Evolutionary conservation across 768 basidiomycete genomes (phyloP).

Genomic region (Terana coerulea): DNA sequence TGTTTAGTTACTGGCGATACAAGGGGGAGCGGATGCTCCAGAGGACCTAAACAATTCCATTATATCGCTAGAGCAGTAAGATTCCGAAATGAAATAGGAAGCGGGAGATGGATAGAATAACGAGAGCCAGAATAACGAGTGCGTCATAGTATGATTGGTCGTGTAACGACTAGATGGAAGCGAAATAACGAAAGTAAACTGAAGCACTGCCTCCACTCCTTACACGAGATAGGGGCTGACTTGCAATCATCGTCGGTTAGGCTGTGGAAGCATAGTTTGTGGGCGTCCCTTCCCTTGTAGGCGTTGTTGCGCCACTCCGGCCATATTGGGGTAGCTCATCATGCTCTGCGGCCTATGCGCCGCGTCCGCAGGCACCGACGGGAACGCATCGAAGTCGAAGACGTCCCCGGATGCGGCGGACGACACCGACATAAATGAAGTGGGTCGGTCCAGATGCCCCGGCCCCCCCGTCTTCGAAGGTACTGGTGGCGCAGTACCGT

Average conservation of each 20-base stretch:
- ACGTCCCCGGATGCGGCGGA: constrained; percentile 38
- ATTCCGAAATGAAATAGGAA: constrained; percentile 6
- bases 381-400: constrained; percentile 60
- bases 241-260: neutral
- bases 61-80: constrained; percentile 2
- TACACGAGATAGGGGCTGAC: neutral
- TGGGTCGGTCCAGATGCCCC: constrained; percentile 32
- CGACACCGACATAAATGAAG: constrained; percentile 36
- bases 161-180: neutral
- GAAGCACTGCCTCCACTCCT: neutral
- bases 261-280: neutral
- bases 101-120: constrained; percentile 1
- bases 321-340: neutral
- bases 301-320: neutral
- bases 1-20: neutral
- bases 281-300: neutral
- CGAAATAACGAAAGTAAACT: neutral
- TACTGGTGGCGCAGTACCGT: neutral
- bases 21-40: neutral
- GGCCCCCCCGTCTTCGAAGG: neutral
- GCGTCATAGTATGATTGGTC: neutral
- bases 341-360: neutral
- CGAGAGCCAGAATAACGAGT: neutral
- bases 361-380: constrained; percentile 51
- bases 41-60: neutral